phyloP scores from a whole-genome alignment of 176 grass and related monocot genomes.

The Oryza rufipogon region DNA sequence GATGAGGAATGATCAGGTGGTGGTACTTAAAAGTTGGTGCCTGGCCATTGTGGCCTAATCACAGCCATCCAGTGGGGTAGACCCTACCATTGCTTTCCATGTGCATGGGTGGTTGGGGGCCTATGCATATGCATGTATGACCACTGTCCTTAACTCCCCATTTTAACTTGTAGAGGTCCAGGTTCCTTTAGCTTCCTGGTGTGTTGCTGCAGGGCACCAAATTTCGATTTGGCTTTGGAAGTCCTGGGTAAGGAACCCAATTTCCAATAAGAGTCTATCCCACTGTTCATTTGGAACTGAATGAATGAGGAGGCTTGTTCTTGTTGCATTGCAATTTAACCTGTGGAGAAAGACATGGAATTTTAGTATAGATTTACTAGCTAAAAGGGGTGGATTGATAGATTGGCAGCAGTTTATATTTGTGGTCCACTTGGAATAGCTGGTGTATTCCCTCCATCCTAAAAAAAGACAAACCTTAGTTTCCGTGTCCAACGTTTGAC shows the following conservation, averaged over 20 bases:
- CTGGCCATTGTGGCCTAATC: conserved; percentile 72
- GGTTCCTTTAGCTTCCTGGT: conserved; percentile 24
- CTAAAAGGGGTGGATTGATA: not conserved
- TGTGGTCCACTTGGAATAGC: conserved; percentile 47
- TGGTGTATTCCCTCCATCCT: not conserved
- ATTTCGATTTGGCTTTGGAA: conserved; percentile 48
- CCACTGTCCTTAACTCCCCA: conserved; percentile 39
- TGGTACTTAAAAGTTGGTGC: conserved; percentile 85
- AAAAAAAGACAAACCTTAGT: too few species aligned
- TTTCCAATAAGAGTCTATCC: conserved; percentile 36
- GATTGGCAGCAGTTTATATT: conserved; percentile 20
- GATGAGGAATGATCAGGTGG: conserved; percentile 78
- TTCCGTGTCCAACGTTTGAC: too few species aligned
- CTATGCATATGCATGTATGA: conserved; percentile 38
- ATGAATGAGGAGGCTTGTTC: not conserved
- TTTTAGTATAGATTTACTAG: conserved; percentile 6
- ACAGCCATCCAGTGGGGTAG: conserved; percentile 60
- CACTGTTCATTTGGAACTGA: not conserved
- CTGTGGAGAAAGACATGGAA: conserved; percentile 32
- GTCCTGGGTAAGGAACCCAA: not conserved
- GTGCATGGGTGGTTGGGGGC: conserved; percentile 48
- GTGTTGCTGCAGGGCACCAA: conserved; percentile 31
- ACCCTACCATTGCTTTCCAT: conserved; percentile 55
- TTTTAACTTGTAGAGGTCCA: conserved; percentile 40
- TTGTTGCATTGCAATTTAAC: conserved; percentile 7